Evolutionary conservation across 192 early-diverging fungal species (phyloP).

Genomic region (Geranomyces variabilis): DNA sequence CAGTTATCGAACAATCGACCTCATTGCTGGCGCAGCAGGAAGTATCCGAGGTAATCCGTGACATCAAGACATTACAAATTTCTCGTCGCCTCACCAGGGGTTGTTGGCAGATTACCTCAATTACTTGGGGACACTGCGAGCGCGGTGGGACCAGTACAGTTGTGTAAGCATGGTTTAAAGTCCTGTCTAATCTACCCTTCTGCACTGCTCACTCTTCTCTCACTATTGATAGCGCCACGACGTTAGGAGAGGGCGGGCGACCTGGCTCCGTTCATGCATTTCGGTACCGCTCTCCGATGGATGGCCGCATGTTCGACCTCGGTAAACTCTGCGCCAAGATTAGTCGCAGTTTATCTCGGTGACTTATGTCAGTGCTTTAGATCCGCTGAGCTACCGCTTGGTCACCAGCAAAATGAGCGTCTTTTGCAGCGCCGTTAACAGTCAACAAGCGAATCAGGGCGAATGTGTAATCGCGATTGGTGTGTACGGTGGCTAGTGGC

Average conservation of each 20-base stretch:
- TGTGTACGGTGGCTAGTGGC: background rate
- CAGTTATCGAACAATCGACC: background rate
- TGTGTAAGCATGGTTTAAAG: background rate
- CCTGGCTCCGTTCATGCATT: slow-evolving; percentile 10
- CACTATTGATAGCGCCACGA: background rate
- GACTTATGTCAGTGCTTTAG: background rate
- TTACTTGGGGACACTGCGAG: slow-evolving; percentile 1
- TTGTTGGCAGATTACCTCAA: slow-evolving; percentile 12
- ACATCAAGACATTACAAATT: background rate
- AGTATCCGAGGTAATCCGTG: background rate
- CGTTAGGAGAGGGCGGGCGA: background rate
- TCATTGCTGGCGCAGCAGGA: slow-evolving; percentile 6
- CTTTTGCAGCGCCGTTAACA: slow-evolving; percentile 2
- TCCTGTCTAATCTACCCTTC: background rate
- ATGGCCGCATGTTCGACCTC: background rate
- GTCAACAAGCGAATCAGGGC: background rate
- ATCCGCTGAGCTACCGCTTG: background rate
- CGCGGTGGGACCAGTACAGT: background rate
- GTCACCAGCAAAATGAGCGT: slow-evolving; percentile 13
- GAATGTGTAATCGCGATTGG: slow-evolving; percentile 1
- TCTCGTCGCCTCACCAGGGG: background rate
- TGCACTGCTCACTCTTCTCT: background rate
- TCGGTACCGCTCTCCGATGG: slow-evolving; percentile 7
- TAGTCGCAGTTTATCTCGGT: background rate
- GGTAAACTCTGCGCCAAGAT: background rate